phyloP scores from a whole-genome alignment of 176 grass and related monocot genomes.

The Elymus sibiricus region DNA sequence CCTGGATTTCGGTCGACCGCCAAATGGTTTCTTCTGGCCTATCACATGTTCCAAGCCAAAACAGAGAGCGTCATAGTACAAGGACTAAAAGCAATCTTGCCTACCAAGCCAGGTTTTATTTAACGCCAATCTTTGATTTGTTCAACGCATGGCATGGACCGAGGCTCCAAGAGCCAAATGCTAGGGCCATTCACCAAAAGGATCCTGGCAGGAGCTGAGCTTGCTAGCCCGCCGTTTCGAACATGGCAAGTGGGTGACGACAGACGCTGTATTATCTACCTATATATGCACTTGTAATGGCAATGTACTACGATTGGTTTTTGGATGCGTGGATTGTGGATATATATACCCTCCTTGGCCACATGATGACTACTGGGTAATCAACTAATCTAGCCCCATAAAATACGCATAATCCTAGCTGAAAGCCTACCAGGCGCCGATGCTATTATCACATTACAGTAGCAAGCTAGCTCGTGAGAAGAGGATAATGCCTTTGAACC shows the following conservation, averaged over 20 bases:
- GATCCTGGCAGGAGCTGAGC: constrained; percentile 32
- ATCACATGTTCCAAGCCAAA: constrained; percentile 16
- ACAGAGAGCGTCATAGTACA: constrained; percentile 17
- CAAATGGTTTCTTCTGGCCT: constrained; percentile 28
- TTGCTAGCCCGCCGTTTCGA: constrained; percentile 20
- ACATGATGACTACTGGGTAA: constrained; percentile 22
- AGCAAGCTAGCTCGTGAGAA: constrained; percentile 9
- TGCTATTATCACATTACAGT: not conserved
- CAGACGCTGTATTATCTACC: not conserved
- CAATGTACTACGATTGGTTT: not conserved
- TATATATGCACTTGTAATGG: not conserved
- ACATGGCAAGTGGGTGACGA: constrained; percentile 29
- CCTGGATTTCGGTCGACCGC: constrained; percentile 25
- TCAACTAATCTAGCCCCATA: not conserved
- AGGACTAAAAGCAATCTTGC: constrained; percentile 33
- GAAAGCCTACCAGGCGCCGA: not conserved
- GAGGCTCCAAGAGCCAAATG: constrained; percentile 8
- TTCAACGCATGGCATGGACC: constrained; percentile 36
- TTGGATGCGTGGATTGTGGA: not conserved
- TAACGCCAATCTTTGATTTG: constrained; percentile 17
- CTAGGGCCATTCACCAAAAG: constrained; percentile 27
- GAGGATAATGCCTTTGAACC: constrained; percentile 8
- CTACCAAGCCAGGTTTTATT: constrained; percentile 37
- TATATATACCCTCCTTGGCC: constrained; percentile 9
- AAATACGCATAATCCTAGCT: not conserved